A percentile compares a stretch with the other conserved stretches of the same genome.
Evolutionary conservation across 345 rosid genomes (phyloP).

Genomic region (Acer saccharum): DNA sequence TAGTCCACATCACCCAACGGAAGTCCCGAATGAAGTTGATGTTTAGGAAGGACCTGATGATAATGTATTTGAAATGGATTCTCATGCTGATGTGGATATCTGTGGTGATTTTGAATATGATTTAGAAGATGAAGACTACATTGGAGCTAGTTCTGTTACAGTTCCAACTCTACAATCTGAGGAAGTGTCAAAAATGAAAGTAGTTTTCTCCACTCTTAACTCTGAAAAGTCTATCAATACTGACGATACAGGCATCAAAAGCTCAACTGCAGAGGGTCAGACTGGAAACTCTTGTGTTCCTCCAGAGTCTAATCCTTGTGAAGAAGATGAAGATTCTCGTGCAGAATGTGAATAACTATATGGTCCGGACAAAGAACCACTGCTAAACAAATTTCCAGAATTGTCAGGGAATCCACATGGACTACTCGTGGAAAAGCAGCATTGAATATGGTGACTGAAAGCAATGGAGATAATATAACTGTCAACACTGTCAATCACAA

Average conservation of each 20-base stretch:
- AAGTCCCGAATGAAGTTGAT: constrained; percentile 35
- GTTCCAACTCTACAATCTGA: constrained; percentile 47
- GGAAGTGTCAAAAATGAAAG: constrained; percentile 68
- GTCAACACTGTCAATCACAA: constrained; percentile 26
- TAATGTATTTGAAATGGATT: constrained; percentile 64
- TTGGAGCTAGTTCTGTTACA: constrained; percentile 56
- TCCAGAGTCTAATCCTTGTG: constrained; percentile 38
- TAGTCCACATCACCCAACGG: constrained; percentile 55
- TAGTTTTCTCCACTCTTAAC: constrained; percentile 60
- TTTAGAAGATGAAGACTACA: constrained; percentile 78
- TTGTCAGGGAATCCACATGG: constrained; percentile 28
- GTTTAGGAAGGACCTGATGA: constrained; percentile 57
- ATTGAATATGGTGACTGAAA: constrained; percentile 35
- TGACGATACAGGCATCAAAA: constrained; percentile 11
- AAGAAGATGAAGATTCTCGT: constrained; percentile 54
- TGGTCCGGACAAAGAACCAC: constrained; percentile 84
- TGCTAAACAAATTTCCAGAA: constrained; percentile 46
- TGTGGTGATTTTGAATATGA: constrained; percentile 89
- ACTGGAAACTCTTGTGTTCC: constrained; percentile 32
- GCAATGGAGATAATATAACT: constrained; percentile 23
- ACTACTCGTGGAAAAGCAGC: constrained; percentile 26
- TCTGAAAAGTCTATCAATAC: constrained; percentile 39
- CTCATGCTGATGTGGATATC: constrained; percentile 67
- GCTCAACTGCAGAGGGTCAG: constrained; percentile 35
- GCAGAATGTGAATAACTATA: constrained; percentile 88